A percentile compares a stretch with the other conserved stretches of the same genome.
Evolutionary conservation across 306 rosid genomes (phyloP).

Genomic region (Fragaria vesca): DNA sequence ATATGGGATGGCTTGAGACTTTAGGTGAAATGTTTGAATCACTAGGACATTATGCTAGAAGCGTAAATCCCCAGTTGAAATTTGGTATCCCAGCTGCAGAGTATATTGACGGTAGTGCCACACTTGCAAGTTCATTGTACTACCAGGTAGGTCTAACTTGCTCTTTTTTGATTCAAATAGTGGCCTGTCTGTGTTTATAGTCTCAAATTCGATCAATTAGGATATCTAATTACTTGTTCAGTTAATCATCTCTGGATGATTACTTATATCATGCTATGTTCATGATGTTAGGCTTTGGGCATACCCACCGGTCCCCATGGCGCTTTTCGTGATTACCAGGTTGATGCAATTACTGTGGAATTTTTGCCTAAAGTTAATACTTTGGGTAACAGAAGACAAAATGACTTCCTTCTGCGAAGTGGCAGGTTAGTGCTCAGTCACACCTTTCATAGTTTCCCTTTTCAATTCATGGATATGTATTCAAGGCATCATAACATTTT

Average conservation of each 20-base stretch:
- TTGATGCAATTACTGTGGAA: constrained; percentile 91
- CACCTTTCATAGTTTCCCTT: too few relatives aligned
- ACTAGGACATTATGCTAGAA: constrained; percentile 55
- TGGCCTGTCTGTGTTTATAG: background rate
- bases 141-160: constrained; percentile 55
- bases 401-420: constrained; percentile 69
- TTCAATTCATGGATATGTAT: background rate
- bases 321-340: constrained; percentile 95
- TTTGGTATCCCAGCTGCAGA: constrained; percentile 87
- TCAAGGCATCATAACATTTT: background rate
- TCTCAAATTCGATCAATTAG: background rate
- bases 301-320: constrained; percentile 95
- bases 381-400: constrained; percentile 46
- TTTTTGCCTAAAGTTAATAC: constrained; percentile 56
- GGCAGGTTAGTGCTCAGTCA: constrained; percentile 62
- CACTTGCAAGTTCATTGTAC: constrained; percentile 92
- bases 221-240: background rate
- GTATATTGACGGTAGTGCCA: constrained; percentile 83
- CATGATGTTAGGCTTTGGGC: constrained; percentile 71
- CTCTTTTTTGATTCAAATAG: background rate
- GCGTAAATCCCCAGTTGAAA: constrained; percentile 73
- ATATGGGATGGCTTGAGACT: constrained; percentile 64
- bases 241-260: background rate
- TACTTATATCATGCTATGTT: constrained; percentile 18
- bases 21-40: constrained; percentile 71